Evolutionary conservation across 169 alveolate genomes (phyloP).

Genomic region (Cystoisospora suis): DNA sequence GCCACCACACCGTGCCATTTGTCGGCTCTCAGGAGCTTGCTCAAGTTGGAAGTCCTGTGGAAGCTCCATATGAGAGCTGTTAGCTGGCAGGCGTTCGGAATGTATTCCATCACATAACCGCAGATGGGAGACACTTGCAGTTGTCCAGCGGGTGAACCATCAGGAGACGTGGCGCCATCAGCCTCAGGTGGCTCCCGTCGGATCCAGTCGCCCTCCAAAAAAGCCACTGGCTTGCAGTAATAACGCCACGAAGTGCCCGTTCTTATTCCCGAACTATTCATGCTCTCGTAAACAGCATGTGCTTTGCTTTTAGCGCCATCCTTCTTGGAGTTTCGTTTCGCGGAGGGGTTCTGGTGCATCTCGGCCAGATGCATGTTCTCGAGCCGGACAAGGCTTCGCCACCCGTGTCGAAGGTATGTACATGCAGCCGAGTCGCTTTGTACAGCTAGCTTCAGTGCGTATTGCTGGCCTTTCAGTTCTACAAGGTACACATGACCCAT

Average conservation of each 20-base stretch:
- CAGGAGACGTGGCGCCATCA: neutral
- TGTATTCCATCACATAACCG: slow-evolving; percentile 47
- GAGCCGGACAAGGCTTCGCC: slow-evolving; percentile 40
- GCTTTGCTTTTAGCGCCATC: neutral
- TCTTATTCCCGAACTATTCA: too few species aligned
- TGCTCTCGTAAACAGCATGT: too few species aligned
- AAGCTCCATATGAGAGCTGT: slow-evolving; percentile 48
- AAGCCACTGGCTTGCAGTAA: slow-evolving; percentile 51
- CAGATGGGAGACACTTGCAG: slow-evolving; percentile 33
- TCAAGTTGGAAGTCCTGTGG: slow-evolving; percentile 32
- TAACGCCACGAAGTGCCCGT: slow-evolving; percentile 35
- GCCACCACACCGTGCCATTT: neutral
- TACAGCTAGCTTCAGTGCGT: slow-evolving; percentile 52
- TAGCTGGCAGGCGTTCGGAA: slow-evolving; percentile 56
- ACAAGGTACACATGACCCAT: slow-evolving; percentile 59
- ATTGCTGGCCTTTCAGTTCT: slow-evolving; percentile 19
- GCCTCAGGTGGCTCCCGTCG: neutral
- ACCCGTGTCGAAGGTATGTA: slow-evolving; percentile 47
- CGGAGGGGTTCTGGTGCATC: too few species aligned
- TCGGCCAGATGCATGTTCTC: slow-evolving; percentile 20
- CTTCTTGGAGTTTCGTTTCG: neutral
- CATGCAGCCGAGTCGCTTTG: slow-evolving; percentile 59
- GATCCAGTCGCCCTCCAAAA: slow-evolving; percentile 54
- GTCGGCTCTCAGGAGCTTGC: neutral
- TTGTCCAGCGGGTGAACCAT: neutral